A percentile compares a stretch with the other conserved stretches of the same genome.
Evolutionary conservation across 2,329 filamentous ascomycete genomes (phyloP).

Genomic region (Sporothrix euskadiensis): DNA sequence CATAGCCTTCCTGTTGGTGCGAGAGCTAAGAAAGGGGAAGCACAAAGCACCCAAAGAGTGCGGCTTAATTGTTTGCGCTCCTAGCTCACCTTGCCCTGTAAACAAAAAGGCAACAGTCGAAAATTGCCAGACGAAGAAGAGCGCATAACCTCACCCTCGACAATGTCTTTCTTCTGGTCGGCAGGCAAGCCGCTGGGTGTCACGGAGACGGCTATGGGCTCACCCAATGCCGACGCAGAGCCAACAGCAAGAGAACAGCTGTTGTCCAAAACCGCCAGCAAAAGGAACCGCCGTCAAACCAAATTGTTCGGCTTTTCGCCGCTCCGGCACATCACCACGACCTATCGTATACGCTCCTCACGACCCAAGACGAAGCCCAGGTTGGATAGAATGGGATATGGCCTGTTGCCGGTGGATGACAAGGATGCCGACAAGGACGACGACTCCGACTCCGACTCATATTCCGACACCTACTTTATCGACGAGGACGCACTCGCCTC

Average conservation of each 20-base stretch:
- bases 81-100: no score
- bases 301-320: constrained; percentile 28
- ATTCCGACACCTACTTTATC: constrained; percentile 27
- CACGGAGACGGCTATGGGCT: background rate
- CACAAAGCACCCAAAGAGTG: background rate
- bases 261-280: background rate
- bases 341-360: constrained; percentile 27
- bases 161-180: background rate
- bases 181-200: background rate
- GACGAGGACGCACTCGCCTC: constrained; percentile 30
- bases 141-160: background rate
- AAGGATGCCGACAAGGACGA: constrained; percentile 11
- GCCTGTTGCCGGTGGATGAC: constrained; percentile 19
- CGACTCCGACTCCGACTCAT: constrained; percentile 1
- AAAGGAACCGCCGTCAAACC: background rate
- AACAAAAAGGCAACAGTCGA: background rate
- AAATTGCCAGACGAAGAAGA: background rate
- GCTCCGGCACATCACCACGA: constrained; percentile 27
- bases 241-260: no score
- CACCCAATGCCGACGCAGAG: no score
- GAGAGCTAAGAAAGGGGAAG: no score
- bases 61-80: background rate
- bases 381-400: constrained; percentile 11
- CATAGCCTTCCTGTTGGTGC: no score
- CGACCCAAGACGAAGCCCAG: constrained; percentile 10